A percentile compares a stretch with the other conserved stretches of the same genome.
These are phyloP conservation scores for Dicorynia guianensis DNA, from an alignment of 306 rosid genomes.

Conservation along the genomic window DNA sequence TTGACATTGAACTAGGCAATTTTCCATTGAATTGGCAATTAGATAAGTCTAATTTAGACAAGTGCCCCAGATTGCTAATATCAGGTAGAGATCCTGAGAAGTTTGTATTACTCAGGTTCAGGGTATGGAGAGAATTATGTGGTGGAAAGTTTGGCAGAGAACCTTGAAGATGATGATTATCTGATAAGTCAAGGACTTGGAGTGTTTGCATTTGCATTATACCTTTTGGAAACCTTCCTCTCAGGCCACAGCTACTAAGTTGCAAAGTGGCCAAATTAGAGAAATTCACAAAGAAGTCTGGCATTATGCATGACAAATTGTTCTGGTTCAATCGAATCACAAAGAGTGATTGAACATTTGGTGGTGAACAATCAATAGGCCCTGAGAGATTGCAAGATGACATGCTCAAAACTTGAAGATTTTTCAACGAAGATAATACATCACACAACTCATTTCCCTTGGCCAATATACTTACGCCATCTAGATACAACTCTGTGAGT, in stretches of 20 bases:
- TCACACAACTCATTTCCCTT: conserved; percentile 47
- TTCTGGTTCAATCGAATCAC: too few relatives aligned
- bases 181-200: not conserved
- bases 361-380: conserved; percentile 3
- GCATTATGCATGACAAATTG: too few relatives aligned
- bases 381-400: not conserved
- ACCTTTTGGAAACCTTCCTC: conserved; percentile 2
- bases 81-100: not conserved
- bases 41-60: conserved; percentile 7
- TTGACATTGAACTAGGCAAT: conserved; percentile 31
- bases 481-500: too few relatives aligned
- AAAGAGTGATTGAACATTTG: not conserved
- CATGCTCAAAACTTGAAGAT: conserved; percentile 28
- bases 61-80: too few relatives aligned
- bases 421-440: not conserved
- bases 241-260: not conserved
- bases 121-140: not conserved
- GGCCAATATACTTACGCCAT: conserved; percentile 20
- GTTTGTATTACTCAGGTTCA: too few relatives aligned
- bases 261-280: not conserved
- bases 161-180: not conserved
- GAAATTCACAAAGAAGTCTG: too few relatives aligned
- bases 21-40: conserved; percentile 35
- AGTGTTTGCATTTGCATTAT: conserved; percentile 18
- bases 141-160: conserved; percentile 22